phyloP scores from a whole-genome alignment of 805 yeast species.

The Candida broadrunensis region DNA sequence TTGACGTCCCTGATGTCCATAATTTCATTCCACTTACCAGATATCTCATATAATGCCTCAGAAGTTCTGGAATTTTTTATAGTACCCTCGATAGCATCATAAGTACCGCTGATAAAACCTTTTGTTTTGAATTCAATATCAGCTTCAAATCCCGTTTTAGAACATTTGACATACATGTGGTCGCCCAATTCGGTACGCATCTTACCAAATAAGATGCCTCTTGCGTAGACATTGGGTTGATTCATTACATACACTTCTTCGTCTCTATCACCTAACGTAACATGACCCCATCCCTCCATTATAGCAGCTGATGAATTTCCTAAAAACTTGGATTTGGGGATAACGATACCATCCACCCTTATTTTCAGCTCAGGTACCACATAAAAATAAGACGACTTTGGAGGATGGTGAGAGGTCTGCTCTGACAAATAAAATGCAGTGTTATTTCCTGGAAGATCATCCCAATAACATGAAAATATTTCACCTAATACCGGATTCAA shows the following conservation, averaged over 20 bases:
- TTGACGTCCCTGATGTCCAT: slow-evolving; percentile 59
- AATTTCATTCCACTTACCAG: slow-evolving; percentile 93
- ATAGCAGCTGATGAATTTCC: slow-evolving; percentile 97
- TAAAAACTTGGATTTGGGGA: slow-evolving; percentile 83
- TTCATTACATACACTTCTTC: slow-evolving; percentile 78
- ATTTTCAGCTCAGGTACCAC: slow-evolving; percentile 77
- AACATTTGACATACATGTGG: slow-evolving; percentile 73
- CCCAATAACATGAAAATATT: slow-evolving; percentile 90
- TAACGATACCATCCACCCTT: slow-evolving; percentile 82
- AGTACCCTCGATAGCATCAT: slow-evolving; percentile 81
- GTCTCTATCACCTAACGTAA: slow-evolving; percentile 61
- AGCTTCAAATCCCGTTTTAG: slow-evolving; percentile 55
- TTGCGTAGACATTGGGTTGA: slow-evolving; percentile 95
- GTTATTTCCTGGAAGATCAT: slow-evolving; percentile 60
- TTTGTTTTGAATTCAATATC: slow-evolving; percentile 93
- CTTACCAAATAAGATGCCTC: slow-evolving; percentile 90
- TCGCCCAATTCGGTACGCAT: slow-evolving; percentile 91
- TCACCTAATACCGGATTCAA: slow-evolving; percentile 94
- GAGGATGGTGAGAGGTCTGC: slow-evolving; percentile 99
- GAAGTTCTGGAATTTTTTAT: slow-evolving; percentile 45
- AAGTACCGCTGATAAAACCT: slow-evolving; percentile 90
- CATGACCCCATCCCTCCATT: slow-evolving; percentile 86
- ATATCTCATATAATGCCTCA: slow-evolving; percentile 58
- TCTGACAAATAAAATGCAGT: slow-evolving; percentile 85
- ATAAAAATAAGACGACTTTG: slow-evolving; percentile 90